phyloP scores from a whole-genome alignment of 1,139 yeast genomes.

The Geotrichum europaeum region DNA sequence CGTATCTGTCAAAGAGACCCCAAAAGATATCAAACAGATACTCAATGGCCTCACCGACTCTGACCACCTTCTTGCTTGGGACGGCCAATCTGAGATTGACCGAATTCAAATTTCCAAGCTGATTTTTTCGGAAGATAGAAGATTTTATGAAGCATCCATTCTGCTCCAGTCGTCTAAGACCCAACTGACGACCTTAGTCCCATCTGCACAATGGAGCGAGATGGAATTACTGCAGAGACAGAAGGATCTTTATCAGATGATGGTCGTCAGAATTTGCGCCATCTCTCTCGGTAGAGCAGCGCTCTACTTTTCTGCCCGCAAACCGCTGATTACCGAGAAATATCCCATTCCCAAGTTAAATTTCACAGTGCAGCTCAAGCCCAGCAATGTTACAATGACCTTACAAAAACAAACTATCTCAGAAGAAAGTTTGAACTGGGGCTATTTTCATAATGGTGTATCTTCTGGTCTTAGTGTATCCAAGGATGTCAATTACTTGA shows the following conservation, averaged over 20 bases:
- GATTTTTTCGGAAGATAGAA: conserved; percentile 69
- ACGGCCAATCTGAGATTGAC: conserved; percentile 62
- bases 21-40: conserved; percentile 47
- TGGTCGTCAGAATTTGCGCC: conserved; percentile 67
- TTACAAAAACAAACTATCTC: conserved; percentile 52
- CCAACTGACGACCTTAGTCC: conserved; percentile 43
- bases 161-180: conserved; percentile 64
- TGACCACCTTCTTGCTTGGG: conserved; percentile 55
- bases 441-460: conserved; percentile 87
- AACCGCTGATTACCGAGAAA: conserved; percentile 78
- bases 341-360: conserved; percentile 75
- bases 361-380: conserved; percentile 59
- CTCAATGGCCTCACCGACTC: conserved; percentile 44
- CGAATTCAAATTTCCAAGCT: conserved; percentile 59
- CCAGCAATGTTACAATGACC: conserved; percentile 59
- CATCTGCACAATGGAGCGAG: conserved; percentile 43
- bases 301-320: conserved; percentile 59
- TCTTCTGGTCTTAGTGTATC: conserved; percentile 80
- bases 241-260: conserved; percentile 56
- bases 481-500: conserved; percentile 60
- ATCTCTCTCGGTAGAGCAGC: conserved; percentile 77
- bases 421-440: conserved; percentile 62
- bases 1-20: conserved; percentile 18
- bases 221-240: conserved; percentile 54
- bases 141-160: conserved; percentile 71